Conservation (phyloP, 257 asterid species). For the Penstemon davidsonii region DNA sequence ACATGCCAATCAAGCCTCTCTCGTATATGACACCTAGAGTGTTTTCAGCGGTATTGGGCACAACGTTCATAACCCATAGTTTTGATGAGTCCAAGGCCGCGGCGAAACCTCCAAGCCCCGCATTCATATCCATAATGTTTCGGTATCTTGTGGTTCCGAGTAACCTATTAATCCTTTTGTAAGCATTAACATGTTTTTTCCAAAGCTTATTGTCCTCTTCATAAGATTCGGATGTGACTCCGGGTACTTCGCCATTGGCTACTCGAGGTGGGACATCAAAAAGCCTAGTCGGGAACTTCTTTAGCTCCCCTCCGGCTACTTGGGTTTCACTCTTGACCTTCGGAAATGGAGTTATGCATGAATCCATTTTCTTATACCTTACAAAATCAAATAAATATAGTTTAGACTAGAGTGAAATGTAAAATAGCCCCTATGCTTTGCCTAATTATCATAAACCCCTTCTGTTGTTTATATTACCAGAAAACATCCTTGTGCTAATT, state of each 20-base stretch:
- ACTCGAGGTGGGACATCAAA: conserved; percentile 75
- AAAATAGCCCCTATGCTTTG: too few species aligned
- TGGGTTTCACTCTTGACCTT: conserved; percentile 47
- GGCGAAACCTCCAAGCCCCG: conserved; percentile 89
- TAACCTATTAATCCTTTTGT: conserved; percentile 55
- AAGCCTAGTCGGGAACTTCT: conserved; percentile 79
- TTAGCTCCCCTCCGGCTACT: conserved; percentile 69
- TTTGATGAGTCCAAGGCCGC: conserved; percentile 79
- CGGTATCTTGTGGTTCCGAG: conserved; percentile 74
- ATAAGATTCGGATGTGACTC: conserved; percentile 59
- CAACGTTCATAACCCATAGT: conserved; percentile 91
- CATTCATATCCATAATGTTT: conserved; percentile 95
- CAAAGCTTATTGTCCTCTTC: conserved; percentile 69
- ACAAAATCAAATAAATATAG: not conserved
- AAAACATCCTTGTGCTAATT: too few species aligned
- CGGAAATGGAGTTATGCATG: conserved; percentile 72
- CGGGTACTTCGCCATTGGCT: conserved; percentile 60
- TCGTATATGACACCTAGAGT: conserved; percentile 74
- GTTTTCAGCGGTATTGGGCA: conserved; percentile 69
- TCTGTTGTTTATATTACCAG: too few species aligned
- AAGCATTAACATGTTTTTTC: conserved; percentile 63
- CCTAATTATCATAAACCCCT: too few species aligned
- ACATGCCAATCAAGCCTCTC: conserved; percentile 88
- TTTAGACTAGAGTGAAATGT: not conserved
- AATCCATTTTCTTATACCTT: conserved; percentile 84